phyloP scores from a whole-genome alignment of 768 basidiomycete species.

The Boletus insuetus region DNA sequence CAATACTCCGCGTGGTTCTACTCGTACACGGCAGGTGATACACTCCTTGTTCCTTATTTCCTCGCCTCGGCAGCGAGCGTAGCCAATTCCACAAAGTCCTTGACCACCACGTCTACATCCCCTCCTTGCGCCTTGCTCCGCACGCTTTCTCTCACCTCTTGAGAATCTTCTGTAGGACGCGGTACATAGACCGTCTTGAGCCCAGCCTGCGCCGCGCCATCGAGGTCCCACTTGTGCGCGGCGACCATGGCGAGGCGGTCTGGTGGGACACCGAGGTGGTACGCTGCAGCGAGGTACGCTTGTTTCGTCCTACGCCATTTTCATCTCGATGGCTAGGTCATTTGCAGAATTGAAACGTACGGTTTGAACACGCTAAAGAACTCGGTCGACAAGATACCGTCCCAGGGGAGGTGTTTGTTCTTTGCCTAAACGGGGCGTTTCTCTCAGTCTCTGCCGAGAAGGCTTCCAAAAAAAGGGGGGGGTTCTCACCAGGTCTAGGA shows the following conservation, averaged over 20 bases:
- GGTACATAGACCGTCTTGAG: slow-evolving; percentile 60
- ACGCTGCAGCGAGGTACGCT: slow-evolving; percentile 47
- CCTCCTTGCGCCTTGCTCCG: slow-evolving; percentile 53
- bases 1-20: background rate
- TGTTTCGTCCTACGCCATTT: slow-evolving; percentile 35
- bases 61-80: slow-evolving; percentile 16
- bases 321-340: too few species aligned
- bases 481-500: slow-evolving; percentile 54
- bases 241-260: slow-evolving; percentile 62
- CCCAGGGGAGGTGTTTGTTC: slow-evolving; percentile 60
- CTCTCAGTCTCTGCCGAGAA: background rate
- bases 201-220: slow-evolving; percentile 49
- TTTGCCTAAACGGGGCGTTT: slow-evolving; percentile 45
- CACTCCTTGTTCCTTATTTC: background rate
- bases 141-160: slow-evolving; percentile 25
- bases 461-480: too few species aligned
- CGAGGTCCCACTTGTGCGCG: slow-evolving; percentile 56
- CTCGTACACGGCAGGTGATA: background rate
- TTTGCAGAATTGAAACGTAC: slow-evolving; percentile 34
- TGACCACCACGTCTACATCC: slow-evolving; percentile 54
- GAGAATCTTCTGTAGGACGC: slow-evolving; percentile 45
- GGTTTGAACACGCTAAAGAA: slow-evolving; percentile 65
- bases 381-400: slow-evolving; percentile 58
- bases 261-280: slow-evolving; percentile 45
- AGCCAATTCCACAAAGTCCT: slow-evolving; percentile 51